Base-by-base conservation (phyloP, 2,329 filamentous ascomycete genomes). In the Bipolaris zeicola region DNA sequence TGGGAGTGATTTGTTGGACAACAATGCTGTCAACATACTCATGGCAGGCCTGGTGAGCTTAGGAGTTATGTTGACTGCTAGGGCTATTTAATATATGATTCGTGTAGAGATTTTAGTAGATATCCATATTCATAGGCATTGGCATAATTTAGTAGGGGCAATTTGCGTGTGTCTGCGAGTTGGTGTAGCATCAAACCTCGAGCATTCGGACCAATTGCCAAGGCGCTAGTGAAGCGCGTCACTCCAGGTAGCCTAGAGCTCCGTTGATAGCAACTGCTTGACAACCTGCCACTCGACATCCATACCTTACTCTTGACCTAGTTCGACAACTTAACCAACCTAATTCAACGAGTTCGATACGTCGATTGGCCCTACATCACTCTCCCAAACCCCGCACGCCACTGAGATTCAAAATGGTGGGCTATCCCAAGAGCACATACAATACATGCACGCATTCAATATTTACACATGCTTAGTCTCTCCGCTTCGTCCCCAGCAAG, bases 11-110 rank as follows among this genome's bases (percentile, higher is more conserved):
- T 74, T 96, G 59, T 80, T 99, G 55, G 92, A 96, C 76, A 99
- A 99, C 76, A 99, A 99, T 75, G 90, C 91, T 52, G 92, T 99
- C 67, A 99, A 99, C 75, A 86, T 97, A 55, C 75, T 94, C 54
- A 98, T 97, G 94, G 93, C 94, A 0, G 82, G 86, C 13, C 81
- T 82, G 4, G 93, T 96, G 85, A 96, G 91, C 72, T 63, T 92
- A 16, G 85, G 88, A 4, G 90, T 88, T 4, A 96, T 98, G 86
- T 80, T 71, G n/a, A 64, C 58, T 2, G 68, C 74, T 3, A 67
- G 64, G 26, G 24, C 64, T n/a, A 39, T 71, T 3, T 77, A 71
- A 74, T 63, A 65, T n/a, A n/a, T 71, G 38, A 68, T 1, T 60
- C 71, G 16, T 68, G 62, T 43, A 70, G 63, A 50, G 61, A 72